Base-by-base conservation (phyloP, 176 grass and related monocot genomes). In the Bromus sterilis region DNA sequence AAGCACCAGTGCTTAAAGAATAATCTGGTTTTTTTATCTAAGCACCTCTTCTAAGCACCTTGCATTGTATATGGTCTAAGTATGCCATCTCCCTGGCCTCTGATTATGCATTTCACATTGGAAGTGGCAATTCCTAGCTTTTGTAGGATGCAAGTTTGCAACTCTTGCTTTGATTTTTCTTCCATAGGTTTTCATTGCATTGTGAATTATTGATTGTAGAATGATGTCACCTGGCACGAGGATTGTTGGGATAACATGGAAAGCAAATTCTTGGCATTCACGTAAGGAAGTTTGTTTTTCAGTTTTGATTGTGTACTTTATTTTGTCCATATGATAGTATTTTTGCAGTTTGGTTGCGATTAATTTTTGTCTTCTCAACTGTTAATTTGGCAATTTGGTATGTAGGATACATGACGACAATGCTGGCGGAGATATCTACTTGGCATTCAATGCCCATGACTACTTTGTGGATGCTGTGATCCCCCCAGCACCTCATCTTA, bases 261-360 rank as follows among this genome's bases (percentile, higher is more conserved):
- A 39, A 99, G 96, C 96, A 95, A 82, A 88, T 99, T 95, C 59
- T 89, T 99, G 80, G 96, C 96, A 77, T 93, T 95, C 57, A 99
- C 89, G 89, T 99, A 91, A 98, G 91, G 29, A 82, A 64, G 46
- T 82, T 78, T 67, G n/a, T 23, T 31, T 48, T 40, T 73, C 7
- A n/a, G 4, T 63, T 63, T 78, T 57, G 46, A 24, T 80, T 39
- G 48, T 4, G 35, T 39, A 36, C 6, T 28, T 29, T 16, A 41
- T 79, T 82, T 24, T 74, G 51, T 78, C 32, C 24, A 78, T 67
- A 23, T 24, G 30, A 78, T 31, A 23, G 28, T 78, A 86, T 78
- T 72, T 44, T 68, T 16, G 3, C 55, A 66, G 35, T 70, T 30
- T 23, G 35, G 14, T 74, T 82, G 31, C 29, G 23, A 11, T 39